These are phyloP conservation scores for Pythium chondricola DNA, from an alignment of 352 stramenopile species.

Conservation along the genomic window DNA sequence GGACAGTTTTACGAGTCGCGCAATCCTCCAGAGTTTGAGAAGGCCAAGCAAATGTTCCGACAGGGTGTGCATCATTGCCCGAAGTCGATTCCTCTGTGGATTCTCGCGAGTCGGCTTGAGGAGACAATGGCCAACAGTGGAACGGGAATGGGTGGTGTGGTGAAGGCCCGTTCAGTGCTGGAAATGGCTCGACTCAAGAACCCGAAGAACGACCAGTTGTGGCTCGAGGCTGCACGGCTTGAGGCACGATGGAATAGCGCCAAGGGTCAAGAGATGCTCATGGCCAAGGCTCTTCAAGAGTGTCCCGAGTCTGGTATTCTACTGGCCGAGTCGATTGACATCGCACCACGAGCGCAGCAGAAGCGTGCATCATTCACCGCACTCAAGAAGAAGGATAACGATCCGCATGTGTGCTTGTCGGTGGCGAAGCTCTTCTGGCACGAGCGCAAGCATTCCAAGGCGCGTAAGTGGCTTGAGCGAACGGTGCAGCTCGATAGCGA, in stretches of 20 bases:
- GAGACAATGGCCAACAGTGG: slow-evolving; percentile 54
- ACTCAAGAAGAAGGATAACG: slow-evolving; percentile 97
- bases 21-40: slow-evolving; percentile 46
- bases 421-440: slow-evolving; percentile 96
- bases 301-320: slow-evolving; percentile 94
- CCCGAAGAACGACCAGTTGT: slow-evolving; percentile 90
- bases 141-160: slow-evolving; percentile 47
- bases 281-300: slow-evolving; percentile 97
- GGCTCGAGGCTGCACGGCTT: slow-evolving; percentile 94
- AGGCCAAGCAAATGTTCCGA: slow-evolving; percentile 90
- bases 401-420: slow-evolving; percentile 94
- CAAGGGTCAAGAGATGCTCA: slow-evolving; percentile 94
- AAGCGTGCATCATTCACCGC: slow-evolving; percentile 95
- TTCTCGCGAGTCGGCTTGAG: slow-evolving; percentile 91
- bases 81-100: slow-evolving; percentile 92
- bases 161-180: slow-evolving; percentile 95
- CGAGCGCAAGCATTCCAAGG: slow-evolving; percentile 93
- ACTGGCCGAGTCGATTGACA: slow-evolving; percentile 94
- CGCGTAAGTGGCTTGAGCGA: slow-evolving; percentile 97
- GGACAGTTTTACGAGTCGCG: slow-evolving; percentile 88
- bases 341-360: slow-evolving; percentile 91
- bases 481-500: slow-evolving; percentile 94
- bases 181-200: slow-evolving; percentile 96
- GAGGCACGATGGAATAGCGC: slow-evolving; percentile 90
- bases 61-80: slow-evolving; percentile 90